Evolutionary conservation across 2,329 filamentous ascomycete species (phyloP), one percentile per base, ranked within the genome.

Genomic region (Blastomyces gilchristii): DNA sequence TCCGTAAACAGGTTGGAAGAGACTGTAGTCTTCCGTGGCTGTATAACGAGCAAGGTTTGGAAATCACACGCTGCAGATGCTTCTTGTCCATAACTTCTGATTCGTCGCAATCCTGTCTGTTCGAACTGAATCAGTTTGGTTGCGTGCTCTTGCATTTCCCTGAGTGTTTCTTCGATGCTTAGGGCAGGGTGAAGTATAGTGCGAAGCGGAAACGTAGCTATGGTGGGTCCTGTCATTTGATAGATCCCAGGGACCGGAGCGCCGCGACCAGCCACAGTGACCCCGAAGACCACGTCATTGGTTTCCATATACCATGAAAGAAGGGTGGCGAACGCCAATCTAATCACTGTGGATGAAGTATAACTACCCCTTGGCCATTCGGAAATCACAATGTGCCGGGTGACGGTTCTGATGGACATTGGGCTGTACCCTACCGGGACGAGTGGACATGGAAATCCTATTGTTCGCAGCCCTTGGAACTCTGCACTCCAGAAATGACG

Each of bases 41-140:
- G 70, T 25, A 79, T 73, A 8, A 74, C 73, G 3, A 79, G 70
- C 59, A 77, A 68, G 56, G 70, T 77, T 22, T 56, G 52, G 31
- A 58, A 58, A 43, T 58, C 37, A 22, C 54, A 58, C 5, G 54
- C 54, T 25, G 54, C 16, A 12, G 18, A 22, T 25, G 37, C 70
- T 63, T 78, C 74, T 1, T 78, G 73, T 65, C 81, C 82, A n/a
- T 84, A 71, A 34, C 75, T 73, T 64, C 82, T 73, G 78, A 86
- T 84, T 12, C 79, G 77, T 0, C 72, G 67, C 43, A 77, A 74
- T 4, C 76, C 74, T 12, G 85, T 78, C 1, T 79, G 80, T 56
- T 81, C 81, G 31, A 81, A 83, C 67, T 84, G 84, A 79, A 85
- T 83, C 63, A 85, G 75, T 47, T 82, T 72, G 70, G 84, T 82